phyloP scores from a whole-genome alignment of 805 yeast species.

The Pichia exigua region DNA sequence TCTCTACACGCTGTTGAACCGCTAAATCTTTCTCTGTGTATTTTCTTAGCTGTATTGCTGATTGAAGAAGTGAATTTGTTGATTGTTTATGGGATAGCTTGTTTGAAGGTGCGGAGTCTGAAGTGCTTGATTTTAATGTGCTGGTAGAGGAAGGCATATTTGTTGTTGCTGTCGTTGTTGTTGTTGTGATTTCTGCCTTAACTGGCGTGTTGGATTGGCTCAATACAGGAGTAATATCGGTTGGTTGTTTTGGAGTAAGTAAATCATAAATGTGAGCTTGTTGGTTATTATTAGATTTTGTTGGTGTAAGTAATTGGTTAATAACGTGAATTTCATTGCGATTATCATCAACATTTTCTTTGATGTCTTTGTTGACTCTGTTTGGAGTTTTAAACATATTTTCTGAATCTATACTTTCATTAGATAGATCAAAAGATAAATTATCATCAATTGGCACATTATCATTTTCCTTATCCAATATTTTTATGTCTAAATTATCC shows the following conservation, averaged over 20 bases:
- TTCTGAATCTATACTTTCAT: background rate
- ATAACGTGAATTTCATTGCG: constrained; percentile 2
- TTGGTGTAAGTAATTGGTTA: constrained; percentile 7
- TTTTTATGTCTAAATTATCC: constrained; percentile 5
- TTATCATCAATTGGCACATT: constrained; percentile 2
- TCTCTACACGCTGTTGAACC: constrained; percentile 17
- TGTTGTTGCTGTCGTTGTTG: background rate
- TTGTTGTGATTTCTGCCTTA: background rate
- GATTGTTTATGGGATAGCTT: constrained; percentile 19
- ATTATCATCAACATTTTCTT: background rate
- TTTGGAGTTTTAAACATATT: constrained; percentile 6
- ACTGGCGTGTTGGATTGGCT: background rate
- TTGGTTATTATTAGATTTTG: background rate
- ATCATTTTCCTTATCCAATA: constrained; percentile 2
- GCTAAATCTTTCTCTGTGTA: constrained; percentile 27
- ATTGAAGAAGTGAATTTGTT: constrained; percentile 6
- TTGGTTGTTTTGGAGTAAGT: background rate
- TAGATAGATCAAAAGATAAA: background rate
- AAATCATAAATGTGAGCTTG: background rate
- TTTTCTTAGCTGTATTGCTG: constrained; percentile 15
- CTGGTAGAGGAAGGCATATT: too few species aligned
- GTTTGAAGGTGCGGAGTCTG: background rate
- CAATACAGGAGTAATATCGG: background rate
- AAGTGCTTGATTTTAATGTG: too few species aligned
- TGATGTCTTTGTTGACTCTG: background rate